Evolutionary conservation across 805 yeast genomes (phyloP), one percentile per base, ranked within the genome.

Genomic region (Lipomyces starkeyi): DNA sequence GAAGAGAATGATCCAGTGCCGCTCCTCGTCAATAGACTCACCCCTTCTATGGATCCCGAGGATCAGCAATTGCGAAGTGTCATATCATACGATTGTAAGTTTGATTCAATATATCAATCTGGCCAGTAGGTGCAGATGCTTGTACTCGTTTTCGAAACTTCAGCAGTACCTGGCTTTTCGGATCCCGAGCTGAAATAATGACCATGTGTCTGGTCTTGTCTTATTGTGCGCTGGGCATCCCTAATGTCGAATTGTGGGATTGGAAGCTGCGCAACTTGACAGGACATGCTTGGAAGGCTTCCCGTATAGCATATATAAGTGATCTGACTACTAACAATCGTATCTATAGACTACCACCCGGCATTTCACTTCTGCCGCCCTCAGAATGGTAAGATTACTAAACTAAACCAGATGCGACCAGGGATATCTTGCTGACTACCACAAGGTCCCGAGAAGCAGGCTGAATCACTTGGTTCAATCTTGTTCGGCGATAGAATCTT

Each of bases 401-500:
- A 37, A 6, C n/a, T 43, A 58, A 43, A 11, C 3, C 35, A 13
- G 13, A 29, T 17, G 40, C 53, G 35, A 9, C 9, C 25, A 59
- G 13, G 13, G 11, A 59, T 43, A 22, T 27, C 7, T n/a, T 29
- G 14, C 58, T 59, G 17, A 43, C 55, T 40, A 55, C 55, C 25
- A 7, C 9, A 35, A 69, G 73, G 71, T 9, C 68, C 77, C 37
- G 61, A 74, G 65, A 89, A 89, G 74, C 97, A 92, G 77, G 87
- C 91, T 71, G 98, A 93, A 80, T 89, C 96, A 11, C 83, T 95
- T 63, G 99, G 99, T 8, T 89, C 98, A 1, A 89, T 95, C 72
- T 85, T 95, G 67, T 93, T 95, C 78, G 99, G 99, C 71, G 99
- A 95, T 80, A 85, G 99, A 77, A 93, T 95, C 71, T 93, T 91